phyloP scores from a whole-genome alignment of 768 basidiomycete species.

The Cystofilobasidium capitatum region DNA sequence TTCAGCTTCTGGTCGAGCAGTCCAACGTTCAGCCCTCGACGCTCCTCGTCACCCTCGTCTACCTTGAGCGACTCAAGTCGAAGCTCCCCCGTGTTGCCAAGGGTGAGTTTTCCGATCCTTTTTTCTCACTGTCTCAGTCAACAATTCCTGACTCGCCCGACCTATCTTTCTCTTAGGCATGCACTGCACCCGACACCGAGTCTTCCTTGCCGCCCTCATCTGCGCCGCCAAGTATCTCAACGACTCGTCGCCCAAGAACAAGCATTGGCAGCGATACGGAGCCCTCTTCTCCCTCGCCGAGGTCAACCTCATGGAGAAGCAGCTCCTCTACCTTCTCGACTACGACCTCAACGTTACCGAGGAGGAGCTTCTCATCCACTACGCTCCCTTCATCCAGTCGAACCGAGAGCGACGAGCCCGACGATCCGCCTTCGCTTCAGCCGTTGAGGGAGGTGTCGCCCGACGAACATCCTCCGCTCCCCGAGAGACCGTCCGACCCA shows the following conservation, averaged over 20 bases:
- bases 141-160: slow-evolving; percentile 9
- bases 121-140: neutral
- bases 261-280: slow-evolving; percentile 78
- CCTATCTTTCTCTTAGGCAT: slow-evolving; percentile 46
- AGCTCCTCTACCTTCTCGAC: slow-evolving; percentile 83
- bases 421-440: slow-evolving; percentile 11
- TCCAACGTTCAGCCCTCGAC: slow-evolving; percentile 87
- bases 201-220: slow-evolving; percentile 92
- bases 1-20: slow-evolving; percentile 63
- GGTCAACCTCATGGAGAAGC: slow-evolving; percentile 93
- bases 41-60: slow-evolving; percentile 78
- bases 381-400: slow-evolving; percentile 49
- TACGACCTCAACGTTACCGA: slow-evolving; percentile 83
- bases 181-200: slow-evolving; percentile 84
- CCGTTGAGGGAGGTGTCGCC: slow-evolving; percentile 13
- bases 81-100: slow-evolving; percentile 75
- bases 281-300: slow-evolving; percentile 50
- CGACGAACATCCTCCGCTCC: neutral
- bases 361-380: slow-evolving; percentile 53
- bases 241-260: slow-evolving; percentile 83
- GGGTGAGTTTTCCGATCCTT: slow-evolving; percentile 47
- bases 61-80: slow-evolving; percentile 72
- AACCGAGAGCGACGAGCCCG: slow-evolving; percentile 28
- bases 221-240: slow-evolving; percentile 95
- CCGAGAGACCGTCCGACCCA: slow-evolving; percentile 1